Percentiles rank a stretch among this genome's conserved stretches.
These are phyloP conservation scores for Tetrapisispora arboricola DNA, from an alignment of 805 yeast species.

Conservation along the genomic window DNA sequence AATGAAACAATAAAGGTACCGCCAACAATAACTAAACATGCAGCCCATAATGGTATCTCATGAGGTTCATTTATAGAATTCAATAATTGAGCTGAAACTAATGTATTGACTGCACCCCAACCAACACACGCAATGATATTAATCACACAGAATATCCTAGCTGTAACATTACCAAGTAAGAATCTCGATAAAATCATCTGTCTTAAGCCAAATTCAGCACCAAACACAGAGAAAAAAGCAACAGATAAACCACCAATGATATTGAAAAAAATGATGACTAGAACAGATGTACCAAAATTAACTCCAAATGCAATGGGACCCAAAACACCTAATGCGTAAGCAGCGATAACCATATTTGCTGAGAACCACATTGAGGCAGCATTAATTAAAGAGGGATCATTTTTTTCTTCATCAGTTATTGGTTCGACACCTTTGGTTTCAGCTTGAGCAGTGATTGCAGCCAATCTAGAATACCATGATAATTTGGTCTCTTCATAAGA, in stretches of 20 bases:
- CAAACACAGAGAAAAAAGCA: slow-evolving; percentile 73
- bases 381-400: slow-evolving; percentile 51
- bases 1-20: slow-evolving; percentile 64
- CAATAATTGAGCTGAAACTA: slow-evolving; percentile 77
- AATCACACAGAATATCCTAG: slow-evolving; percentile 66
- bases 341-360: slow-evolving; percentile 79
- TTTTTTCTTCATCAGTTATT: slow-evolving; percentile 67
- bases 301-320: slow-evolving; percentile 56
- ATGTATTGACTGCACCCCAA: slow-evolving; percentile 89
- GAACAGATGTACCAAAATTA: slow-evolving; percentile 25
- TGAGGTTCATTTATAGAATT: slow-evolving; percentile 54
- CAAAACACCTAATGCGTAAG: slow-evolving; percentile 66
- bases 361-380: slow-evolving; percentile 88
- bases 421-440: slow-evolving; percentile 74
- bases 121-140: slow-evolving; percentile 83
- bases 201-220: slow-evolving; percentile 77
- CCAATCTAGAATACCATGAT: slow-evolving; percentile 19
- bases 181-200: slow-evolving; percentile 76
- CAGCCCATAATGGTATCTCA: slow-evolving; percentile 80
- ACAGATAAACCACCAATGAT: slow-evolving; percentile 63
- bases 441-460: slow-evolving; percentile 26
- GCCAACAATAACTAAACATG: slow-evolving; percentile 60
- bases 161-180: slow-evolving; percentile 63
- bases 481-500: slow-evolving; percentile 9
- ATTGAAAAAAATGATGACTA: slow-evolving; percentile 12